Base-by-base conservation (phyloP, 352 stramenopile species). In the Globisporangium okanoganense region DNA sequence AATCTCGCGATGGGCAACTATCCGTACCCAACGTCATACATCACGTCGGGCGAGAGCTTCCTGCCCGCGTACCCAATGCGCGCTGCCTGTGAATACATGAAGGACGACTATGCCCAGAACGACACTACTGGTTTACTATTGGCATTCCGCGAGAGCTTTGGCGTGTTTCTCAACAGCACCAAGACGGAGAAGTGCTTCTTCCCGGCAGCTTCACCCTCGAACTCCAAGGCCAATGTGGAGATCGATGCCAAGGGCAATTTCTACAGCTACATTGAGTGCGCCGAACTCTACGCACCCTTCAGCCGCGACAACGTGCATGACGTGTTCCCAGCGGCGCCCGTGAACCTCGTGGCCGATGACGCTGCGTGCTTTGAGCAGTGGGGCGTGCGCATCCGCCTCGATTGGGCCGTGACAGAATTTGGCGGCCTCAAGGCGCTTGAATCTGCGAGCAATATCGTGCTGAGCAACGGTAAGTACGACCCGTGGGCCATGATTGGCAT, bases 401-500 rank as follows among this genome's bases (percentile, higher is more conserved):
- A n/a, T n/a, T n/a, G n/a, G n/a, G n/a, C n/a, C n/a, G n/a, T n/a
- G n/a, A n/a, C n/a, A n/a, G 58, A 80, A 47, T 90, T 78, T 51
- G 78, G 78, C n/a, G 77, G 79, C 56, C 67, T 81, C 67, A 77
- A 80, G 24, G 71, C 72, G 20, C 66, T 86, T 1, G 51, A n/a
- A n/a, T n/a, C 66, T 4, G 52, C 73, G 6, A 83, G 69, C 25
- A 89, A 89, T 66, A 87, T 91, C 48, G 73, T 91, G 35, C 88
- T 88, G 54, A 85, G 76, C 56, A 85, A 85, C 31, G 81, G 81
- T 36, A 63, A 83, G 41, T 80, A 80, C 36, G 81, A 91, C 50
- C 81, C 81, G 36, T 91, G 81, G 10, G 74, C 66, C 43, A 71
- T 91, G n/a, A 57, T 69, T 10, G 40, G n/a, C n/a, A n/a, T n/a